Evolutionary conservation across 257 asterid species (phyloP).

Genomic region (Solanum neorickii): DNA sequence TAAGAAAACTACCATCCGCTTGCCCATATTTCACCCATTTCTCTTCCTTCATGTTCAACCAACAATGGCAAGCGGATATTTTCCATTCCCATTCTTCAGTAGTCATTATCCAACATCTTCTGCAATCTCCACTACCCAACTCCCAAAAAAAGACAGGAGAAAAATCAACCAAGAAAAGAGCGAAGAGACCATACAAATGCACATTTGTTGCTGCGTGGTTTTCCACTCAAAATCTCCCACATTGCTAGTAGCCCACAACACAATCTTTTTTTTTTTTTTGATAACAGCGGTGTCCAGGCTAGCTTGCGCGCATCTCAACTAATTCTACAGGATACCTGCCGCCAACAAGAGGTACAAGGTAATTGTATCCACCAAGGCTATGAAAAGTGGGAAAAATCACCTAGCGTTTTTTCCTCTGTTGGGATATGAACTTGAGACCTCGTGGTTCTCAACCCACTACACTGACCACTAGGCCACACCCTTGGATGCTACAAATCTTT

Average conservation of each 20-base stretch:
- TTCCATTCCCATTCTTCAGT: not conserved
- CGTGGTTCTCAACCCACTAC: not conserved
- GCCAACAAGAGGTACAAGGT: not conserved
- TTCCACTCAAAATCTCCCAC: not conserved
- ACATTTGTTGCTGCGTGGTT: not conserved
- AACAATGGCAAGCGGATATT: not conserved
- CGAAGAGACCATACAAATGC: not conserved
- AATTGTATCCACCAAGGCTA: not conserved
- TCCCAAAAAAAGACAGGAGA: not conserved
- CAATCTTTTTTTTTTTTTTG: not conserved
- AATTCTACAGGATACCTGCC: not conserved
- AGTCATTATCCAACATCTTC: not conserved
- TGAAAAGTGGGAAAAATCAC: not conserved
- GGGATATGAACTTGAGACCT: not conserved
- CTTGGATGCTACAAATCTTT: not conserved
- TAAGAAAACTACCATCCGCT: not conserved
- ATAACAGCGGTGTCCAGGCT: not conserved
- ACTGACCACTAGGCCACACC: not conserved
- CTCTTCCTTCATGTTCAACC: not conserved
- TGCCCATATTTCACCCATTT: not conserved
- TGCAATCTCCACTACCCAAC: not conserved
- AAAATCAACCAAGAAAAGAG: not conserved
- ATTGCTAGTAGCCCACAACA: not conserved
- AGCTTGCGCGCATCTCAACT: not conserved
- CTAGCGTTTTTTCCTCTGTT: not conserved